Conservation (phyloP, 169 alveolate species). For the Plasmodium fragile region DNA sequence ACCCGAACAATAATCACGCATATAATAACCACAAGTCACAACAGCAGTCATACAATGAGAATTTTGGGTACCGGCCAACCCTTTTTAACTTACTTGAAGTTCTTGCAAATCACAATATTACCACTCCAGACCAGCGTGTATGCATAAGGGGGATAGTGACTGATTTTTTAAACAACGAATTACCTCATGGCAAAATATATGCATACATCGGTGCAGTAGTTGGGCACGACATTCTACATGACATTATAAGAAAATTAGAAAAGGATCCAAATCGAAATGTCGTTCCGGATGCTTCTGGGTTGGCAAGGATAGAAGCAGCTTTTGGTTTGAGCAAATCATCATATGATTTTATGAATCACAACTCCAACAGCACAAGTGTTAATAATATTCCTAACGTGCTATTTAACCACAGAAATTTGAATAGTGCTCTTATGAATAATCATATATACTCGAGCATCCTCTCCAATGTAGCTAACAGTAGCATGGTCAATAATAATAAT, state of each 20-base stretch:
- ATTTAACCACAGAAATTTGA: conserved; percentile 85
- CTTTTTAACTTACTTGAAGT: conserved; percentile 89
- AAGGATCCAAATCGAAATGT: conserved; percentile 87
- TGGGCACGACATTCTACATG: conserved; percentile 90
- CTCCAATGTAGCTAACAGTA: conserved; percentile 83
- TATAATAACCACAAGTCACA: conserved; percentile 8
- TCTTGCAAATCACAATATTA: conserved; percentile 89
- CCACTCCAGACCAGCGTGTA: conserved; percentile 93
- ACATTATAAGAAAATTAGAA: conserved; percentile 87
- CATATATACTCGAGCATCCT: conserved; percentile 84
- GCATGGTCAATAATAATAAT: conserved; percentile 42
- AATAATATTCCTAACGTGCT: conserved; percentile 86
- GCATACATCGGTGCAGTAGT: conserved; percentile 91
- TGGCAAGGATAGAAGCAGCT: conserved; percentile 89
- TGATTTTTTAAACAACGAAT: conserved; percentile 89
- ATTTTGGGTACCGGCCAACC: conserved; percentile 86
- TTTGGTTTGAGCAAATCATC: conserved; percentile 87
- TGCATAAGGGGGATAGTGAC: conserved; percentile 91
- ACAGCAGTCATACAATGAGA: conserved; percentile 37
- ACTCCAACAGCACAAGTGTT: conserved; percentile 81
- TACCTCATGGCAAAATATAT: conserved; percentile 91
- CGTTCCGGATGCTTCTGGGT: conserved; percentile 90
- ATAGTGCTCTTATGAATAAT: conserved; percentile 83
- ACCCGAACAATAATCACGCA: not conserved
- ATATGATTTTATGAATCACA: conserved; percentile 62